phyloP scores from a whole-genome alignment of 108 stramenopile species.

The Schizochytrium sp. region DNA sequence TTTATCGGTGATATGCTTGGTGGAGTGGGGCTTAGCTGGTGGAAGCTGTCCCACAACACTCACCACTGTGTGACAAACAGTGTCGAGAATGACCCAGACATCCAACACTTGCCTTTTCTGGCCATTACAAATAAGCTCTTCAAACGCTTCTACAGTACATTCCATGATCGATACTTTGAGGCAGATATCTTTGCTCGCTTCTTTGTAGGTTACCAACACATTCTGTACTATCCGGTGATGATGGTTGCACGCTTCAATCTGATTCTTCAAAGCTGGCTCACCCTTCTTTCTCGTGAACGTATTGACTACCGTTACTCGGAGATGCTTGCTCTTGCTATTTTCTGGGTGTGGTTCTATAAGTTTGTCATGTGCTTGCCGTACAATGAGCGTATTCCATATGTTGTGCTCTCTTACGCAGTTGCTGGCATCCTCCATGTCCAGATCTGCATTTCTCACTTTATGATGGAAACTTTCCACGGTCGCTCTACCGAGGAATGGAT shows the following conservation, averaged over 20 bases:
- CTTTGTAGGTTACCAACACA: slow-evolving; percentile 87
- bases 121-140: slow-evolving; percentile 82
- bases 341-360: slow-evolving; percentile 76
- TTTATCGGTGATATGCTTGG: slow-evolving; percentile 76
- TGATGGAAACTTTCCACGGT: slow-evolving; percentile 76
- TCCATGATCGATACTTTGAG: slow-evolving; percentile 80
- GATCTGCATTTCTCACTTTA: slow-evolving; percentile 84
- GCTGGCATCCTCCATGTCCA: slow-evolving; percentile 88
- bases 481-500: slow-evolving; percentile 74
- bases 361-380: slow-evolving; percentile 73
- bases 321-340: slow-evolving; percentile 76
- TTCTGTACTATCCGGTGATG: slow-evolving; percentile 89
- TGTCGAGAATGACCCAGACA: slow-evolving; percentile 91
- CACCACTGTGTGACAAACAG: slow-evolving; percentile 90
- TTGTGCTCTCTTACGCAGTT: slow-evolving; percentile 83
- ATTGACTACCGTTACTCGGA: slow-evolving; percentile 72
- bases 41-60: slow-evolving; percentile 91
- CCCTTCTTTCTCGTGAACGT: slow-evolving; percentile 65
- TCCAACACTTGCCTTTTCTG: slow-evolving; percentile 90
- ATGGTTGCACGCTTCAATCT: slow-evolving; percentile 86
- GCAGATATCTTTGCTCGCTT: slow-evolving; percentile 79
- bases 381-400: slow-evolving; percentile 73
- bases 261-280: slow-evolving; percentile 79
- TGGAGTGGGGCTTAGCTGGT: slow-evolving; percentile 88
- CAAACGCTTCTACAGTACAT: slow-evolving; percentile 78